These are phyloP conservation scores for Dryadomyces quercus-mongolicae DNA, from an alignment of 2,329 filamentous ascomycete species.

Conservation along the genomic window DNA sequence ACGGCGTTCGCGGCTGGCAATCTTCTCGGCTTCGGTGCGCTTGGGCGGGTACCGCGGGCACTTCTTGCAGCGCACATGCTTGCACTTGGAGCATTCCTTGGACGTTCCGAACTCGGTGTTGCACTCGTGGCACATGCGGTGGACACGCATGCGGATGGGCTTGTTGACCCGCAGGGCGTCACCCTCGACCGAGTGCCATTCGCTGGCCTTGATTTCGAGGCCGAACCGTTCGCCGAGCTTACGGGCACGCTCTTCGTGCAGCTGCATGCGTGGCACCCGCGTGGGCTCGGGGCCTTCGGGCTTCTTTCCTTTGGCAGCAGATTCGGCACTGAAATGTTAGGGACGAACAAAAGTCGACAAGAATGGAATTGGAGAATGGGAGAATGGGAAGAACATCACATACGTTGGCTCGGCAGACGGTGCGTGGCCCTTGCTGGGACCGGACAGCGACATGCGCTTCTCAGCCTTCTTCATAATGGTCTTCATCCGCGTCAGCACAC, in stretches of 20 bases:
- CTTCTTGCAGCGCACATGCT: constrained; percentile 68
- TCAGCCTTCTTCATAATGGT: constrained; percentile 36
- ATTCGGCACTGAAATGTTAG: neutral
- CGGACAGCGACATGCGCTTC: constrained; percentile 14
- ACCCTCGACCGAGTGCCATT: constrained; percentile 40
- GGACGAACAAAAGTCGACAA: neutral
- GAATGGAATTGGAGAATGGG: neutral
- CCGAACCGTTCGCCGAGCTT: constrained; percentile 43
- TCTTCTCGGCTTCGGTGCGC: constrained; percentile 42
- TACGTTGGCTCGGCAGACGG: constrained; percentile 7
- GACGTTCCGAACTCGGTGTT: constrained; percentile 59
- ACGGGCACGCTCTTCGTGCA: constrained; percentile 44
- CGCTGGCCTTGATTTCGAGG: constrained; percentile 39
- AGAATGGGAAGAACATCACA: neutral
- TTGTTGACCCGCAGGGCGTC: constrained; percentile 57
- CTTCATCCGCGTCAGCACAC: constrained; percentile 35
- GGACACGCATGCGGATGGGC: constrained; percentile 65
- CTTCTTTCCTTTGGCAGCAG: constrained; percentile 6
- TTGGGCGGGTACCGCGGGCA: constrained; percentile 65
- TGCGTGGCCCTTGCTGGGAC: constrained; percentile 7
- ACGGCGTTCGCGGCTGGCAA: constrained; percentile 38
- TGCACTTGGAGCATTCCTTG: constrained; percentile 64
- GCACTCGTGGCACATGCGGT: constrained; percentile 73
- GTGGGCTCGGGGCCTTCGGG: constrained; percentile 6
- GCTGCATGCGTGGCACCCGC: constrained; percentile 33